Evolutionary conservation across 2,329 filamentous ascomycete species (phyloP).

Genomic region (Cladosporium sp.): DNA sequence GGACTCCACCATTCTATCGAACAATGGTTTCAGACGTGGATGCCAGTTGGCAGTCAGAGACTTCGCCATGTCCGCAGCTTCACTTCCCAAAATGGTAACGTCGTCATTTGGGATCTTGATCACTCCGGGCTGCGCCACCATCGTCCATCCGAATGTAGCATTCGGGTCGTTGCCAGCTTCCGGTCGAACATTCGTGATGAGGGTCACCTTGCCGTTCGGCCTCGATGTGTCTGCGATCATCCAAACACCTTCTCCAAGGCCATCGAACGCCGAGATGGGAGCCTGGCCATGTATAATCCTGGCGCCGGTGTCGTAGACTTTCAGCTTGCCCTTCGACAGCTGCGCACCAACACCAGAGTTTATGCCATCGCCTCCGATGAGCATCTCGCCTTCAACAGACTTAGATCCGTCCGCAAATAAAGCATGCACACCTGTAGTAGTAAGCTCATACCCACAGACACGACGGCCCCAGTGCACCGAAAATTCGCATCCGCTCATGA

Average conservation of each 20-base stretch:
- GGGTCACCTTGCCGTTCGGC: slow-evolving; percentile 49
- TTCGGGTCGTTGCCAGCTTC: slow-evolving; percentile 60
- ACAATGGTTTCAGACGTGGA: slow-evolving; percentile 55
- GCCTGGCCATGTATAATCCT: slow-evolving; percentile 67
- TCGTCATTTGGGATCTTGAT: slow-evolving; percentile 61
- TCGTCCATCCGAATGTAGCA: slow-evolving; percentile 63
- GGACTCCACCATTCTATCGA: slow-evolving; percentile 57
- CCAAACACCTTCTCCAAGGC: slow-evolving; percentile 64
- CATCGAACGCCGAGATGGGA: slow-evolving; percentile 61
- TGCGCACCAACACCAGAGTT: slow-evolving; percentile 62
- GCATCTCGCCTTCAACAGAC: slow-evolving; percentile 59
- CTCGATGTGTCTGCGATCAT: slow-evolving; percentile 52
- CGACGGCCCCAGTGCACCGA: slow-evolving; percentile 57
- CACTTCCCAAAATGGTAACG: slow-evolving; percentile 57
- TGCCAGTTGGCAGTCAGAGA: slow-evolving; percentile 57
- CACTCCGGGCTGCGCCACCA: slow-evolving; percentile 58
- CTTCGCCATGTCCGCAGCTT: slow-evolving; percentile 60
- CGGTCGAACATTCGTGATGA: slow-evolving; percentile 65
- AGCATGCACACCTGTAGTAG: slow-evolving; percentile 54
- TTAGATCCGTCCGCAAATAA: slow-evolving; percentile 62
- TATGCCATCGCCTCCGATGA: slow-evolving; percentile 64
- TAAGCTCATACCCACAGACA: slow-evolving; percentile 61
- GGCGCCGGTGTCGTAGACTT: slow-evolving; percentile 64
- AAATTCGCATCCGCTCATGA: slow-evolving; percentile 58
- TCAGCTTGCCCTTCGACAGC: slow-evolving; percentile 57